A percentile compares a stretch with the other conserved stretches of the same genome.
Evolutionary conservation across 164 flowering plant genomes (phyloP).

Genomic region (Stephania japonica): DNA sequence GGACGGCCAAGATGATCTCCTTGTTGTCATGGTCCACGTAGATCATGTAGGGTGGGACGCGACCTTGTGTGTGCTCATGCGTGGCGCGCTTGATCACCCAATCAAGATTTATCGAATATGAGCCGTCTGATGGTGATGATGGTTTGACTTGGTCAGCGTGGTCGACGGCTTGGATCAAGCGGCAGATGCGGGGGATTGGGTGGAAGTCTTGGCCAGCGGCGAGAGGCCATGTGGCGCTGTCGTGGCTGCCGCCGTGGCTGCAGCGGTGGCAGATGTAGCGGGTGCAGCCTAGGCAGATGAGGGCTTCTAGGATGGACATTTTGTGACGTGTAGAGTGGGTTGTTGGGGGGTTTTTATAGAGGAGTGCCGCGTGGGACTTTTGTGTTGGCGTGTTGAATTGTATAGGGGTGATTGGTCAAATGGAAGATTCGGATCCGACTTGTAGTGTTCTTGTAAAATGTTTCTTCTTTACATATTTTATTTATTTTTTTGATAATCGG

Average conservation of each 20-base stretch:
- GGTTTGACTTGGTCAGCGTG: slow-evolving; percentile 44
- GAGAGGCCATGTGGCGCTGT: slow-evolving; percentile 55
- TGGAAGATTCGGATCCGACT: background rate
- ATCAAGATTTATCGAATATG: slow-evolving; percentile 55
- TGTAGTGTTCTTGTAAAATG: too few relatives aligned
- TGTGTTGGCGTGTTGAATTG: too few relatives aligned
- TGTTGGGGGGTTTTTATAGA: background rate
- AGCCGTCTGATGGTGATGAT: slow-evolving; percentile 37
- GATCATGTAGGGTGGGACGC: slow-evolving; percentile 75
- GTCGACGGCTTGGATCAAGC: slow-evolving; percentile 70
- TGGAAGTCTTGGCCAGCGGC: slow-evolving; percentile 69
- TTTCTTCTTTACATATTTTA: too few relatives aligned
- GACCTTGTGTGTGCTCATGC: slow-evolving; percentile 58
- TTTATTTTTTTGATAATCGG: too few relatives aligned
- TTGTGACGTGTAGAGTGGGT: background rate
- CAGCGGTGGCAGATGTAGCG: background rate
- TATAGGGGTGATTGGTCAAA: background rate
- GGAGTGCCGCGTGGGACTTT: background rate
- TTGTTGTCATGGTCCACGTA: slow-evolving; percentile 57
- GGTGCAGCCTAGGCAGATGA: slow-evolving; percentile 35
- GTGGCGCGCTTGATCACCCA: slow-evolving; percentile 61
- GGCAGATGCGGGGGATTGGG: slow-evolving; percentile 76
- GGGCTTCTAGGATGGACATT: background rate
- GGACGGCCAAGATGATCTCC: slow-evolving; percentile 69
- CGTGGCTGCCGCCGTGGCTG: background rate